Evolutionary conservation across 2,329 filamentous ascomycete genomes (phyloP), one percentile per base, ranked within the genome.

Genomic region (Dendryphion nanum): DNA sequence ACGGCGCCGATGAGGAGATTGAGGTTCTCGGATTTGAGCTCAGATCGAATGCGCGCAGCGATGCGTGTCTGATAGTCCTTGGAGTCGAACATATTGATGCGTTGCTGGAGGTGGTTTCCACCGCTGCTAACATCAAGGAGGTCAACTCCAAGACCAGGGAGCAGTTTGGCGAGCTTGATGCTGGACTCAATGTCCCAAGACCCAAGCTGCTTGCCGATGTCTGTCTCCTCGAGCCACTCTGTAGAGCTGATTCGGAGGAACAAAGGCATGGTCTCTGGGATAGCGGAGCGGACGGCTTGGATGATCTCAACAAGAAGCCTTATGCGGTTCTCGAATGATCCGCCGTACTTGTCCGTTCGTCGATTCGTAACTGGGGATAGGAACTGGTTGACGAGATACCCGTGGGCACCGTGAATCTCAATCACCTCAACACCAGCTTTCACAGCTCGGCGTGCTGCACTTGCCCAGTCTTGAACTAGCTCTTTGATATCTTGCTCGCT

Each of bases 1-100:
- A 78, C 74, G 2, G 74, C 74, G 3, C 75, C 75, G 14, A 78
- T 69, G 18, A 77, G 59, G 4, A 76, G 61, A 8, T 57, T 51
- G 19, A 66, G 63, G 1, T 65, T 64, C 6, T 54, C 51, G 21
- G 55, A 52, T 26, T 56, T 58, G 4, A 63, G 35, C 17, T 61
- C 63, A 68, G 78, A 28, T 4, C 59, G 53, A 29, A 78, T 69
- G 18, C 67, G 63, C 0, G 64, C 62, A 0, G 74, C 74, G 24
- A 77, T 70, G 30, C 69, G 67, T 6, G 66, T 70, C 45, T 78
- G 73, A 44, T 77, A 78, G 38, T 75, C 71, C 19, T 58, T 60
- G 14, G 52, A 41, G 5, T 57, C 70, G 57, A 50, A 77, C 40
- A 56, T 53, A 28, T 57, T 56, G 33, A 63, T 69, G 6, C 59